These are phyloP conservation scores for Cinnamomum chago DNA, from an alignment of 164 flowering plant genomes.

Conservation along the genomic window DNA sequence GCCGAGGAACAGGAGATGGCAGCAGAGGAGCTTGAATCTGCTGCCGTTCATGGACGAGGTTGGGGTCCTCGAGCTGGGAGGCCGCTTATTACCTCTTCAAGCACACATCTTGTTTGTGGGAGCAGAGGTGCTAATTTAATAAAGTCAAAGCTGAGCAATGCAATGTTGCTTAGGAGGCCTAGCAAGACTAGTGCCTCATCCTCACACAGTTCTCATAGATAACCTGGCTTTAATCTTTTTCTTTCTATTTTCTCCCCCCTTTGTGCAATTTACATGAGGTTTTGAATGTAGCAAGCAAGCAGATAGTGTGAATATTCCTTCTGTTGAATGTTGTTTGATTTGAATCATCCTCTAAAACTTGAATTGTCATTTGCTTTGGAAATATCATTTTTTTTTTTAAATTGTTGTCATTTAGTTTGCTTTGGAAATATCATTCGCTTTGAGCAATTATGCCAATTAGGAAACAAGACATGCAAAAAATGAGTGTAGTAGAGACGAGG, in stretches of 20 bases:
- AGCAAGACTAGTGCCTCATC: background rate
- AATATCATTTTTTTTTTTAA: no score
- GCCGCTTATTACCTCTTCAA: background rate
- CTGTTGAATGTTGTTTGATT: background rate
- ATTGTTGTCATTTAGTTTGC: no score
- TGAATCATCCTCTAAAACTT: background rate
- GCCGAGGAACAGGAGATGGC: slow-evolving; percentile 9
- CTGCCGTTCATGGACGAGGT: background rate
- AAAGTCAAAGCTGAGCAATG: slow-evolving; percentile 18
- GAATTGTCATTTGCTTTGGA: background rate
- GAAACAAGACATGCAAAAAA: no score
- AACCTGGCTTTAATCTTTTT: background rate
- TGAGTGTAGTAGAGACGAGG: no score
- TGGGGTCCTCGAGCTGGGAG: background rate
- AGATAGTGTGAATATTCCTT: background rate
- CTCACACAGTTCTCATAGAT: background rate
- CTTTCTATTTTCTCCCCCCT: background rate
- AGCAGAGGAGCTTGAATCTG: background rate
- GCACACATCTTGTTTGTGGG: slow-evolving; percentile 24
- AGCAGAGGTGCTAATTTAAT: slow-evolving; percentile 23
- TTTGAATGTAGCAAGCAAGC: background rate
- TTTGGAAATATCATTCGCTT: no score
- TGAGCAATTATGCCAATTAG: no score
- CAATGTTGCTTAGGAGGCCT: slow-evolving; percentile 9
- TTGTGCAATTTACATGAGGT: background rate